Evolutionary conservation across 345 rosid genomes (phyloP).

Genomic region (Syzygium oleosum): DNA sequence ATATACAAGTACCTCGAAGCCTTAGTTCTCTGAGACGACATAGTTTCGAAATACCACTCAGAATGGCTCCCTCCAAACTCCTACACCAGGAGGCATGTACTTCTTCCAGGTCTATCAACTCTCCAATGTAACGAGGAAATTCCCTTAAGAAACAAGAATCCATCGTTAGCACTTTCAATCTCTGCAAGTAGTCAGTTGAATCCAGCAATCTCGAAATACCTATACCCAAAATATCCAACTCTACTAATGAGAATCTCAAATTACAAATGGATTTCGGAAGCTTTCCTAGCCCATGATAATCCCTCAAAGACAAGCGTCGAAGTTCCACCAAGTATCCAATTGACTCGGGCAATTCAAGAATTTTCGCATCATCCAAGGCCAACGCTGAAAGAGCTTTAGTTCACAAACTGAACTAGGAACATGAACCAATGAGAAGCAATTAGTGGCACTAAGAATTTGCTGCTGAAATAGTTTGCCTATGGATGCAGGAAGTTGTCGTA

Average conservation of each 20-base stretch:
- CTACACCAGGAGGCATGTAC: neutral
- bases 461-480: neutral
- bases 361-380: neutral
- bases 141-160: neutral
- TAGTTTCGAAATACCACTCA: too few species aligned
- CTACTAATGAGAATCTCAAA: neutral
- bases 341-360: neutral
- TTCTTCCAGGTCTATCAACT: neutral
- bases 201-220: neutral
- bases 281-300: neutral
- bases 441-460: neutral
- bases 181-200: too few species aligned
- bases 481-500: neutral
- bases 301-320: neutral
- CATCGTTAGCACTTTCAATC: neutral
- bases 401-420: neutral
- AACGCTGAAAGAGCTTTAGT: neutral
- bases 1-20: too few species aligned
- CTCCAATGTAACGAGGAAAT: neutral
- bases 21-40: too few species aligned
- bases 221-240: neutral
- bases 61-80: neutral
- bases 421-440: neutral
- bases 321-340: neutral
- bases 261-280: neutral